Evolutionary conservation across 1,284 basidiomycete genomes (phyloP), one percentile per base, ranked within the genome.

Genomic region (Tylopilus orsonianus): DNA sequence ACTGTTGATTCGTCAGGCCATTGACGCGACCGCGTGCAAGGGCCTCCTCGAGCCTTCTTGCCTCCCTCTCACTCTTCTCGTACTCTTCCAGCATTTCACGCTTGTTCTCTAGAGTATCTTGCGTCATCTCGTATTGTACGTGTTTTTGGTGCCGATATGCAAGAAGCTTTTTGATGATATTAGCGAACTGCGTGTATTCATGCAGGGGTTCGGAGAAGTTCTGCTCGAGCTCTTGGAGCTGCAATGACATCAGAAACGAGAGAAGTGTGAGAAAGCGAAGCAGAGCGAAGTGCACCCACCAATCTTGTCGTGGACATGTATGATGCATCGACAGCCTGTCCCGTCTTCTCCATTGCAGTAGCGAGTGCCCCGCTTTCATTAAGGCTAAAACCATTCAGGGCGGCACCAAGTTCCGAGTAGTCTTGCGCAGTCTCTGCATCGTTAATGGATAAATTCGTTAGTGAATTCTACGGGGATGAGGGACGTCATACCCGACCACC

Each of bases 131-230:
- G 62, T 90, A 95, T 67, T 99, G 97, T 9, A 96, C 90, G 58
- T 99, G 95, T 71, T 99, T 99, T 71, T 96, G 92, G 68, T 99
- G 97, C 26, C 97, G 86, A 72, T 97, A 99, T 1, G 85, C 85
- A 42, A 99, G 81, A 19, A 98, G 75, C 62, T 90, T 90, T 74
- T 93, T 95, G 72, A 99, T 97, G 59, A 98, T 94, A 10, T 80
- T 75, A 8, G 91, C 93, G 65, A 98, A 99, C 68, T 99, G 96
- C 32, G 87, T 77, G 69, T 99, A 99, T 65, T 97, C 95, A 62
- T 97, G 90, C 42, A 99, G 70, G 3, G 97, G 97, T 66, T 99
- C 97, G 13, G 93, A 92, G 77, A 94, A 97, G 60, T 85, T 87
- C 64, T 92, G 83, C 68, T 97, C 94, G 58, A 96, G 83, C 51